phyloP scores from a whole-genome alignment of 192 early-diverging fungal species.

The Backusella morwellensis region DNA sequence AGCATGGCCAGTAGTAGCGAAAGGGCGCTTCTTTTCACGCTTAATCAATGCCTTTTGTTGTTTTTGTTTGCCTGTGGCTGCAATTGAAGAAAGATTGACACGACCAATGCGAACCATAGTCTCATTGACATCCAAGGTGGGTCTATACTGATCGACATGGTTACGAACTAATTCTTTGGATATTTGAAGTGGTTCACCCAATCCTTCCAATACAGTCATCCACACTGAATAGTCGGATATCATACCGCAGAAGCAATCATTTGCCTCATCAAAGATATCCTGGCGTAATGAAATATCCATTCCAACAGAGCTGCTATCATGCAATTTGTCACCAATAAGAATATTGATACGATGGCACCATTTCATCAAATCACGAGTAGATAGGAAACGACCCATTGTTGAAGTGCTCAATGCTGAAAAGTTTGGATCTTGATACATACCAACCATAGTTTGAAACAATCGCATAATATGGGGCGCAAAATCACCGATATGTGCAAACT shows the following conservation, averaged over 20 bases:
- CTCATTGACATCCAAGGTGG: conserved; percentile 46
- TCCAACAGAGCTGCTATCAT: conserved; percentile 11
- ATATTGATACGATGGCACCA: conserved; percentile 81
- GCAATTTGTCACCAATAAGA: conserved; percentile 36
- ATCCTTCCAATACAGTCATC: conserved; percentile 52
- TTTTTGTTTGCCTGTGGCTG: conserved; percentile 24
- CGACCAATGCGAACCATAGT: conserved; percentile 52
- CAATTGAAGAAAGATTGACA: conserved; percentile 45
- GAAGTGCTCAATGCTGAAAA: conserved; percentile 43
- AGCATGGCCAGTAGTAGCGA: conserved; percentile 86
- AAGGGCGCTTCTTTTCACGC: conserved; percentile 50
- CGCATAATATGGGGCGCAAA: conserved; percentile 54
- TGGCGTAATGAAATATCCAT: conserved; percentile 50
- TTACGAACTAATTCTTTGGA: conserved; percentile 65
- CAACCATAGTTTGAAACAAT: conserved; percentile 48
- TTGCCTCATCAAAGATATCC: conserved; percentile 78
- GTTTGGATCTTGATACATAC: conserved; percentile 46
- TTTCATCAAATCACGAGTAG: conserved; percentile 86
- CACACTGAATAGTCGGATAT: conserved; percentile 67
- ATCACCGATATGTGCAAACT: conserved; percentile 51
- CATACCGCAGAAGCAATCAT: conserved; percentile 86
- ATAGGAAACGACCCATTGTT: conserved; percentile 57
- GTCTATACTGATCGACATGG: conserved; percentile 68
- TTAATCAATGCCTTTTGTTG: conserved; percentile 31
- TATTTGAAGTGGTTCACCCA: conserved; percentile 73